Conservation (phyloP, 1,139 yeast genomes). For the Scheffersomyces illinoinensis region DNA sequence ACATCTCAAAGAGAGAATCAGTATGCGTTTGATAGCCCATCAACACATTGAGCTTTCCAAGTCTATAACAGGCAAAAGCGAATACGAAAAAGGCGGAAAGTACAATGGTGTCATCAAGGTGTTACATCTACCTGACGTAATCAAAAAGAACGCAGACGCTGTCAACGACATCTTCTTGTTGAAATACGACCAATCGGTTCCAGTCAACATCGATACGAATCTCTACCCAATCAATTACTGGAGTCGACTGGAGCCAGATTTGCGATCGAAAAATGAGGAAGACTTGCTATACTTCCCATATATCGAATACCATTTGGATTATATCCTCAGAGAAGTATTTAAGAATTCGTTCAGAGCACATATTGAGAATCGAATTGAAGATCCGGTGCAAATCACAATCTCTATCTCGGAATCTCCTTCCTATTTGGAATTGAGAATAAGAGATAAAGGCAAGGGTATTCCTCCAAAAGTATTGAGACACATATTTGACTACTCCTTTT, state of each 20-base stretch:
- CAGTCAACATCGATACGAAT: slow-evolving; percentile 54
- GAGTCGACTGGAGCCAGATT: slow-evolving; percentile 32
- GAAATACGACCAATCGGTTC: slow-evolving; percentile 76
- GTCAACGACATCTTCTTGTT: slow-evolving; percentile 81
- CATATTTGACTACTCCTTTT: slow-evolving; percentile 82
- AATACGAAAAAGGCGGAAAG: slow-evolving; percentile 35
- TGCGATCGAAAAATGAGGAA: slow-evolving; percentile 17
- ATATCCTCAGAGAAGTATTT: slow-evolving; percentile 80
- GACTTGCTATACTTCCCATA: slow-evolving; percentile 58
- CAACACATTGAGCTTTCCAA: slow-evolving; percentile 61
- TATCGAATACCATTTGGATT: slow-evolving; percentile 84
- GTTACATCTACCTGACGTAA: slow-evolving; percentile 60
- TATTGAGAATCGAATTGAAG: slow-evolving; percentile 60
- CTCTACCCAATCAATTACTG: slow-evolving; percentile 34
- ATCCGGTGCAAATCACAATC: slow-evolving; percentile 70
- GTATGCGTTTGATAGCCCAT: slow-evolving; percentile 81
- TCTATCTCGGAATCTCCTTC: slow-evolving; percentile 49
- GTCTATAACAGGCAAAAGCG: slow-evolving; percentile 4
- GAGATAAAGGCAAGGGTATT: slow-evolving; percentile 92
- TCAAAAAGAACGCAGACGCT: slow-evolving; percentile 64
- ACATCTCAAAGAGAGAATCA: slow-evolving; percentile 82
- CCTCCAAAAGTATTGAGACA: slow-evolving; percentile 61
- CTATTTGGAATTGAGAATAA: slow-evolving; percentile 61
- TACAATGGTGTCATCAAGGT: slow-evolving; percentile 72
- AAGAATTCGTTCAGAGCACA: slow-evolving; percentile 88